These are phyloP conservation scores for Malus hybrid DNA, from an alignment of 331 rosid species.

Conservation along the genomic window DNA sequence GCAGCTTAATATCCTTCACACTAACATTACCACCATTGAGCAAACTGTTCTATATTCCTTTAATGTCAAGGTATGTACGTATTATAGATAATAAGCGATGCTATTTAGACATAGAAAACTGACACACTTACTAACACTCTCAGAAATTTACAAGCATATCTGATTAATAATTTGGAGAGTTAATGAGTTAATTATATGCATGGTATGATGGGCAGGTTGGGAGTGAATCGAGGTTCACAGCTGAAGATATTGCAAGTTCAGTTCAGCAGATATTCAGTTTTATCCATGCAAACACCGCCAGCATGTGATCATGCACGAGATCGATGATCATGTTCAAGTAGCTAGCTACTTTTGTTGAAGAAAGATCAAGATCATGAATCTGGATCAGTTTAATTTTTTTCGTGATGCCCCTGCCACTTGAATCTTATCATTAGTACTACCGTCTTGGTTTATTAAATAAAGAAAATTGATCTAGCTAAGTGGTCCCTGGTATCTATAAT, in stretches of 20 bases:
- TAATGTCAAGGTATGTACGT: slow-evolving; percentile 64
- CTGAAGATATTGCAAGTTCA: slow-evolving; percentile 89
- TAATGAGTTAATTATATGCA: background rate
- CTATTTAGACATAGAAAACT: no score
- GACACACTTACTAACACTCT: no score
- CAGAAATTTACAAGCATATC: background rate
- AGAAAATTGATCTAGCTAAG: no score
- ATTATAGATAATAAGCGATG: no score
- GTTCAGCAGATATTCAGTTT: slow-evolving; percentile 89
- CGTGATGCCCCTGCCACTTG: no score
- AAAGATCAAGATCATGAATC: no score
- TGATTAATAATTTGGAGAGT: background rate
- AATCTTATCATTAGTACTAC: no score
- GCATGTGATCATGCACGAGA: slow-evolving; percentile 28
- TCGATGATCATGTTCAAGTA: background rate
- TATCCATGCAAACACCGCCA: slow-evolving; percentile 67
- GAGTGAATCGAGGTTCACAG: slow-evolving; percentile 75
- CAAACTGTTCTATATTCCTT: slow-evolving; percentile 95
- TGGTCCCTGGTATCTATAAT: no score
- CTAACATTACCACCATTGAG: slow-evolving; percentile 92
- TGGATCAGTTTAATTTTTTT: no score
- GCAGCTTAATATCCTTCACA: slow-evolving; percentile 82
- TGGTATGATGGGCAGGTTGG: slow-evolving; percentile 41
- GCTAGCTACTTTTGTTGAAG: background rate
- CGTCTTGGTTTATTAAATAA: no score